Percentiles rank a stretch among this genome's conserved stretches.
Evolutionary conservation across 371 early-diverging fungal genomes (phyloP).

Genomic region (Zopfochytrium polystomum): DNA sequence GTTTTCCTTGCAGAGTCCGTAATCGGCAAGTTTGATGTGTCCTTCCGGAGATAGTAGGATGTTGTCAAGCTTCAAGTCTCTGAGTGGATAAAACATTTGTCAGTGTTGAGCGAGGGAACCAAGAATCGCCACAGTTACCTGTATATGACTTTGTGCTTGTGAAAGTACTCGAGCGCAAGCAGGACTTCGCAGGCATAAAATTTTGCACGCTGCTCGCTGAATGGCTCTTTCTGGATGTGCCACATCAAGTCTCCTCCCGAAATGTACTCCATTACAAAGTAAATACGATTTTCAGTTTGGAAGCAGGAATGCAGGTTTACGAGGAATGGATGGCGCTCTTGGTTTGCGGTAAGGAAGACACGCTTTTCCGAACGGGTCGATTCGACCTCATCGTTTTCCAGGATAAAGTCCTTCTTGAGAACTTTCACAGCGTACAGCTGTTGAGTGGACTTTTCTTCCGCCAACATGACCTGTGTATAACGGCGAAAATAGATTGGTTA

Average conservation of each 20-base stretch:
- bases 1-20: constrained; percentile 59
- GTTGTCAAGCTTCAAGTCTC: constrained; percentile 51
- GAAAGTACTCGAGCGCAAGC: constrained; percentile 79
- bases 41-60: constrained; percentile 47
- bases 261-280: constrained; percentile 82
- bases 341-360: constrained; percentile 50
- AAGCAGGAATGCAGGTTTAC: constrained; percentile 63
- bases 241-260: constrained; percentile 83
- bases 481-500: neutral
- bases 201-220: constrained; percentile 66
- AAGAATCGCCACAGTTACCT: too few species aligned
- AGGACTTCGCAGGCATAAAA: constrained; percentile 89
- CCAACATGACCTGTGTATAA: constrained; percentile 47
- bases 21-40: constrained; percentile 71
- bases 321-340: constrained; percentile 57
- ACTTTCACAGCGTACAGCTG: constrained; percentile 87
- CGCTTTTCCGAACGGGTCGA: constrained; percentile 50
- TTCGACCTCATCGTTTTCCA: constrained; percentile 53
- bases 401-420: too few species aligned
- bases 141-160: constrained; percentile 82
- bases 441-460: constrained; percentile 42
- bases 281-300: constrained; percentile 56
- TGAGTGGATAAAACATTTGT: too few species aligned
- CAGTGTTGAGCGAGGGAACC: too few species aligned
- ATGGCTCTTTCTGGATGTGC: constrained; percentile 66